Evolutionary conservation across 2,329 filamentous ascomycete genomes (phyloP), one percentile per base, ranked within the genome.

Genomic region (Gaeumannomyces sp.): DNA sequence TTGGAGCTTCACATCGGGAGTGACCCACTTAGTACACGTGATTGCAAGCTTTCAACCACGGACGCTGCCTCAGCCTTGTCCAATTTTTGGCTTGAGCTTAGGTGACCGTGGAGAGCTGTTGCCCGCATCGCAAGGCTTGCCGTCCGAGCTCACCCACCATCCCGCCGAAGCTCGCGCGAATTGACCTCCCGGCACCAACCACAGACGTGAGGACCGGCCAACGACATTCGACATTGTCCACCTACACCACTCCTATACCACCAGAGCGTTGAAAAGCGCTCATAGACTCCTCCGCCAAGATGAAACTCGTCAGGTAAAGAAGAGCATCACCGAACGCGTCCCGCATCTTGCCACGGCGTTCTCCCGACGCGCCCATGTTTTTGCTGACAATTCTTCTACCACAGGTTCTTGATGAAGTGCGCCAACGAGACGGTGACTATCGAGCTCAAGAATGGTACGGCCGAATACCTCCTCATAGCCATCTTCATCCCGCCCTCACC

Each of bases 361-460:
- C 7, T 53, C 45, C 45, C 1, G 10, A n/a, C 22, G 22, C 22
- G 22, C 45, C 19, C 22, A 25, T 7, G 7, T 4, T 25, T 25
- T 25, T 25, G 25, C 38, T 53, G 27, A 45, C 14, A 19, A 56
- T 56, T 27, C 25, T 22, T 61, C 31, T 67, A 65, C 66, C 56
- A 8, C 68, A 98, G 95, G 77, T 99, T 99, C 79, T 84, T 99
- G 72, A 98, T 98, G 94, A 99, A 99, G 84, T 98, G 94, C 79
- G 89, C 91, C 79, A 98, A 97, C 79, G 95, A 99, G 83, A 97
- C 95, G 73, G 95, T 98, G 73, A 98, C 94, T 59, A 91, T 99
- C 78, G 95, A 99, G 80, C 84, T 99, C 71, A 99, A 99, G 80
- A 98, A 98, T 86, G 95, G 93, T 95, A 82, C 60, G 77, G 71